phyloP scores from a whole-genome alignment of 2,329 filamentous ascomycete species.

The Trichophyton simii region DNA sequence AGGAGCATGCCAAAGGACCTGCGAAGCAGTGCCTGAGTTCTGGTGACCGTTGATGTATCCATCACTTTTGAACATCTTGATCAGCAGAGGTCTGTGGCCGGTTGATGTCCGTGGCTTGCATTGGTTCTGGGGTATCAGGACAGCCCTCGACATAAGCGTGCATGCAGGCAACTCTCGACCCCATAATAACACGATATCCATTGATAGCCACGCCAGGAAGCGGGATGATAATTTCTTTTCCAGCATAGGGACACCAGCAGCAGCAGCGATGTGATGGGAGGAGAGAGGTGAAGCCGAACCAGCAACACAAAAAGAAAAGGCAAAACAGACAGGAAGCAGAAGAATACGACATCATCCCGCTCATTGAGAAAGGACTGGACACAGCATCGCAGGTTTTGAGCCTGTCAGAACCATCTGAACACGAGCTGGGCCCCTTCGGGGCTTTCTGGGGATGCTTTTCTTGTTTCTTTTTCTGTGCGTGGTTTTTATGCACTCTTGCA shows the following conservation, averaged over 20 bases:
- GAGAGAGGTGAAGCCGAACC: not conserved
- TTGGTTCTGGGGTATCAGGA: not conserved
- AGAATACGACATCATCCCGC: not conserved
- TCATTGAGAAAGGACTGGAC: not conserved
- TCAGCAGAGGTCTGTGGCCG: not conserved
- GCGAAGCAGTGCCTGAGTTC: not conserved
- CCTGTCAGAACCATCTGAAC: not conserved
- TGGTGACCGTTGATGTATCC: not conserved
- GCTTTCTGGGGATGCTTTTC: not conserved
- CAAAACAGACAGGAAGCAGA: not conserved
- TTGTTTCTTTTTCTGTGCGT: not conserved
- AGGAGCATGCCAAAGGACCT: not conserved
- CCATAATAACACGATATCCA: not conserved
- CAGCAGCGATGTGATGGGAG: not conserved
- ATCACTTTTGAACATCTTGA: not conserved
- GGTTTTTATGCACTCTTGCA: not conserved
- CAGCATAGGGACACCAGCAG: not conserved
- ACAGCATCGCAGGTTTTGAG: not conserved
- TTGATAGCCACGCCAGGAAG: not conserved
- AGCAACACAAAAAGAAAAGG: not conserved
- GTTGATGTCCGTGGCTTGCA: not conserved
- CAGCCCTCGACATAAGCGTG: not conserved
- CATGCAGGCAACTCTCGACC: not conserved
- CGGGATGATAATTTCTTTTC: conserved; percentile 1
- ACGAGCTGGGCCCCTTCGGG: not conserved